Percentiles rank a stretch among this genome's conserved stretches.
Conservation (phyloP, 176 grass and related monocot species). For the Zea mays region Zm-B73-REFERENCE-NAM-5.0 NC_050098.1:26149001-26149500, state of each 20-base stretch:
- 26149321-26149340: no score
- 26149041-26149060: constrained; percentile 67
- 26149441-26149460: no score
- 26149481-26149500: no score
- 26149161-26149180: constrained; percentile 91
- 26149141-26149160: constrained; percentile 83
- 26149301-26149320: neutral
- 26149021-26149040: constrained; percentile 50
- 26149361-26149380: no score
- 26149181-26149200: constrained; percentile 77
- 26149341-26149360: no score
- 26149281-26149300: neutral
- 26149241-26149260: neutral
- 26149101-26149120: constrained; percentile 67
- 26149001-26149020: neutral
- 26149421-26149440: no score
- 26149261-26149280: neutral
- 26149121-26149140: constrained; percentile 33
- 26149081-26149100: constrained; percentile 91
- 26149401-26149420: no score
- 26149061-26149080: constrained; percentile 86
- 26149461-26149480: no score
- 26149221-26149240: neutral
- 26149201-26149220: constrained; percentile 67
- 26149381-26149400: no score